Conservation (phyloP, 805 yeast genomes). For the Dipodascus geniculatus region DNA sequence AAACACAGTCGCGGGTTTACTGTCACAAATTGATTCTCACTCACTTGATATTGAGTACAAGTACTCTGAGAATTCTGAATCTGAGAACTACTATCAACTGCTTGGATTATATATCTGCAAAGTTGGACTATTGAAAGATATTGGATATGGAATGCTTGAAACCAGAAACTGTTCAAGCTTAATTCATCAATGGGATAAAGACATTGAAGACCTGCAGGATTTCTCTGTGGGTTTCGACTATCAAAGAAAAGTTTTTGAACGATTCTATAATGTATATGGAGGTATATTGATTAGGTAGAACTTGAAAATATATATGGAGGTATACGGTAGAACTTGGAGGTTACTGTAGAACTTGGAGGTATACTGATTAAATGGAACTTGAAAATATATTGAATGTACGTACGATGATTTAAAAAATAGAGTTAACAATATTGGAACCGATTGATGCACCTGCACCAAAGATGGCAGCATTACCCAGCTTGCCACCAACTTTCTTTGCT, state of each 20-base stretch:
- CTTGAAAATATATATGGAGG: background rate
- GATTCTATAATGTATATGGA: slow-evolving; percentile 55
- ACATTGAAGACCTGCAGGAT: slow-evolving; percentile 47
- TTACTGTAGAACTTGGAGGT: no score
- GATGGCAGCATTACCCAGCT: slow-evolving; percentile 83
- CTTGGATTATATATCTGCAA: background rate
- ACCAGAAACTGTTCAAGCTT: slow-evolving; percentile 33
- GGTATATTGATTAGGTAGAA: background rate
- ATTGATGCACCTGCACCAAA: slow-evolving; percentile 96
- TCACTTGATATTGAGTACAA: background rate
- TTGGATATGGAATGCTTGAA: background rate
- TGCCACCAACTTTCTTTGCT: slow-evolving; percentile 54
- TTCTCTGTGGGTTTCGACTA: slow-evolving; percentile 26
- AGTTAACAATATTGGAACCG: slow-evolving; percentile 62
- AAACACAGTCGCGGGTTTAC: background rate
- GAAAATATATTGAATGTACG: background rate
- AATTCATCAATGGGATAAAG: slow-evolving; percentile 45
- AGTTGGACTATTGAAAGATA: background rate
- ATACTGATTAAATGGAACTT: background rate
- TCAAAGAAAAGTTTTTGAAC: slow-evolving; percentile 37
- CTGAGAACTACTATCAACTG: background rate
- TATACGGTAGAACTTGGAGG: no score
- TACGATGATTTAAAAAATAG: slow-evolving; percentile 14
- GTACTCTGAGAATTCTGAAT: background rate
- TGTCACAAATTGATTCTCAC: background rate